Evolutionary conservation across 345 rosid genomes (phyloP), one percentile per base, ranked within the genome.

Genomic region (Tarenaya hassleriana): DNA sequence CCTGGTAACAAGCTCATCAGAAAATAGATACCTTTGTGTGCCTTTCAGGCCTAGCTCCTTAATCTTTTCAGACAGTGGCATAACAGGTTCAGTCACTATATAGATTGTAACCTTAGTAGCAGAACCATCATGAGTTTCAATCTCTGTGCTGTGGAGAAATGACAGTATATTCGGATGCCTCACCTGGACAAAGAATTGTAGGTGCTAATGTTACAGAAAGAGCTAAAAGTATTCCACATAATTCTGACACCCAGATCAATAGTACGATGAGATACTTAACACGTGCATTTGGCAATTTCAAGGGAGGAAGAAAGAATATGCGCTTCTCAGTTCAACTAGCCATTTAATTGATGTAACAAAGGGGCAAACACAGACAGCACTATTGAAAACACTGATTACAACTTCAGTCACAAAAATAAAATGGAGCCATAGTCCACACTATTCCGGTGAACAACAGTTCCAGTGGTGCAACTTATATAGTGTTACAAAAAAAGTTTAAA

Each of bases 41-140:
- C 95, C 87, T 67, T 80, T 76, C 56, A 92, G 70, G 66, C 94
- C 88, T 16, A 92, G 79, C 72, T 92, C 98, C 78, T 80, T 88
- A 49, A 92, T 83, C 79, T 88, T 92, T 64, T 92, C 95, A n/a
- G 95, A 75, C 10, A 92, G 65, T 0, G 98, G 98, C 83, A 88
- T 85, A 41, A 85, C 98, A 56, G 98, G 98, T 71, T 92, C 98
- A 7, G 98, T 92, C 61, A 92, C 98, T 20, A 92, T 83, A 56
- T 92, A 92, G 50, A 92, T 77, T 11, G 94, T 83, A 47, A 85
- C 71, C 67, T 77, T 92, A 35, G 86, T 31, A 62, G 75, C 44
- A 35, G 94, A 56, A 42, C 85, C 95, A 37, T 92, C 98, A 51
- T 65, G 41, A 65, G 70, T 69, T 75, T 88, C 98, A 47, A 83